Evolutionary conservation across 441 rosid species (phyloP).

Genomic region (Gossypium davidsonii): DNA sequence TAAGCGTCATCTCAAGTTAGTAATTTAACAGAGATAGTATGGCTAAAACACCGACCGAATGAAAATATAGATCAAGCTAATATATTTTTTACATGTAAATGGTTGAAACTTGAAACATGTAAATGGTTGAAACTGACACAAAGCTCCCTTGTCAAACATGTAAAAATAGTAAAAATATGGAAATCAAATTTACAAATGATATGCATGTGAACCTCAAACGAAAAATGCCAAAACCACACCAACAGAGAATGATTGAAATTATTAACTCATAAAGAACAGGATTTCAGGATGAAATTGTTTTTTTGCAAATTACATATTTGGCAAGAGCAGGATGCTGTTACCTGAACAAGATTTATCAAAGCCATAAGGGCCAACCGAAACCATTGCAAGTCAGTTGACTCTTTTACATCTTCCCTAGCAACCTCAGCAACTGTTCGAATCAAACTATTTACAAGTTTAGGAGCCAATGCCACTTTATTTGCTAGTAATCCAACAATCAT

Average conservation of each 20-base stretch:
- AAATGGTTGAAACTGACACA: neutral
- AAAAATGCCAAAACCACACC: neutral
- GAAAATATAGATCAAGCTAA: neutral
- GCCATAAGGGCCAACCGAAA: slow-evolving; percentile 67
- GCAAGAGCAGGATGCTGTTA: slow-evolving; percentile 19
- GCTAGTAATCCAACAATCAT: slow-evolving; percentile 82
- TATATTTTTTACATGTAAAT: neutral
- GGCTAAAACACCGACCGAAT: neutral
- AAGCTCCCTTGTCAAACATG: neutral
- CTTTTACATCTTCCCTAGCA: slow-evolving; percentile 62
- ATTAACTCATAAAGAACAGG: neutral
- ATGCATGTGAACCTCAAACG: neutral
- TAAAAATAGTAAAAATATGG: neutral
- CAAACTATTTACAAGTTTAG: slow-evolving; percentile 70
- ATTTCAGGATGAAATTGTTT: neutral
- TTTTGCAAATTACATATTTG: neutral
- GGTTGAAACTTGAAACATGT: neutral
- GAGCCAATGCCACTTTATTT: slow-evolving; percentile 58
- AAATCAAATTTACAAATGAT: slow-evolving; percentile 5
- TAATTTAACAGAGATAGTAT: neutral
- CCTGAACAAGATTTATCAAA: slow-evolving; percentile 84
- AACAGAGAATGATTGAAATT: neutral
- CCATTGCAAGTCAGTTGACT: slow-evolving; percentile 60
- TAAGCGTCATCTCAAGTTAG: neutral
- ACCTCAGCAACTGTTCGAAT: slow-evolving; percentile 66